Evolutionary conservation across 2,329 filamentous ascomycete species (phyloP), one percentile per base, ranked within the genome.

Genomic region (Penicillium sp.): DNA sequence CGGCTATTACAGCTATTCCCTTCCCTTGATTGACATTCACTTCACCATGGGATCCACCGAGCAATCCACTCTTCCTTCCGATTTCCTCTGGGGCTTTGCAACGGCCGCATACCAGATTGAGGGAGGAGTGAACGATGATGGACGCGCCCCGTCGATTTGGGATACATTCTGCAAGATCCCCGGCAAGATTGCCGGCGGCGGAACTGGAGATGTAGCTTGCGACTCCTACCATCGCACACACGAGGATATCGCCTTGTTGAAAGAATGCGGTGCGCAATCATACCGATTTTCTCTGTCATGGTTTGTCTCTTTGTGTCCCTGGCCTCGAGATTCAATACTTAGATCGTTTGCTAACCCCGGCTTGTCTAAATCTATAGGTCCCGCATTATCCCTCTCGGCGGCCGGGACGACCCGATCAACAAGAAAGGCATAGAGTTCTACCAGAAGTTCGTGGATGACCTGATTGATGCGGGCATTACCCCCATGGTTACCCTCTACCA

Each of bases 71-170:
- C 79, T 90, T 54, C 86, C 86, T 38, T 80, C 81, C 54, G 87
- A 90, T 72, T 91, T 92, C 73, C 76, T 85, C 58, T 92, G 88
- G 89, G 89, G 89, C 52, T 92, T 90, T 74, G 89, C 89, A 67
- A 92, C 89, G 38, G 89, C 89, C 60, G 81, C 90, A 71, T 95
- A 94, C 79, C 90, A 96, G 73, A 89, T 96, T 65, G 91, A 96
- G 79, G 91, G 91, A 56, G 86, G 85, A 46, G 79, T 82, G 38
- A 79, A 88, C 46, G 83, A 87, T 69, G 90, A 93, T 70, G 91
- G 90, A 62, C 89, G 90, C 61, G 88, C 84, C 22, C 86, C 89
- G 53, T 90, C 88, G 59, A 94, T 95, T 73, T 95, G 91, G 91
- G 91, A 96, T 76, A 87, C 84, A n/a, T 95, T 95, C 78, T 92